Percentiles rank a stretch among this genome's conserved stretches.
phyloP scores from a whole-genome alignment of 305 asterid genomes.

The Fraxinus floribunda region DNA sequence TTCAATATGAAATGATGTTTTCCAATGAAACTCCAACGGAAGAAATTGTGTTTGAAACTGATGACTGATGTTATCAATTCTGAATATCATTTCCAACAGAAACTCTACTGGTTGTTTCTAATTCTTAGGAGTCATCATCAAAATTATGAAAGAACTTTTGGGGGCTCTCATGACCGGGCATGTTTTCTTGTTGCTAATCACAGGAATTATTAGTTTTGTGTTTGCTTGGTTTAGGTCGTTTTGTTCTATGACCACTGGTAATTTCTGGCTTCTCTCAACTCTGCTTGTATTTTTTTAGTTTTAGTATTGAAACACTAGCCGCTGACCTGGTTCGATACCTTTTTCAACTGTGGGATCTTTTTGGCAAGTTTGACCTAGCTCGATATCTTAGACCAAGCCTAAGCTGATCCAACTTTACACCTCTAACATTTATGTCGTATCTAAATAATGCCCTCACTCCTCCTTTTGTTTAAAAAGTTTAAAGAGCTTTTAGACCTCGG shows the following conservation, averaged over 20 bases:
- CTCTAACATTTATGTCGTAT: background rate
- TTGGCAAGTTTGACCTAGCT: background rate
- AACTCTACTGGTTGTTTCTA: background rate
- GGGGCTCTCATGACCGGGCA: background rate
- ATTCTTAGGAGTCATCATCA: background rate
- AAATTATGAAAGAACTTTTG: background rate
- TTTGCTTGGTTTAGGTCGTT: background rate
- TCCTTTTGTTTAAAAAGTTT: too few relatives aligned
- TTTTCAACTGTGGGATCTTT: too few relatives aligned
- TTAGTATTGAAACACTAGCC: background rate
- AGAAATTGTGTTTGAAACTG: too few relatives aligned
- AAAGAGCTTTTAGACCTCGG: background rate
- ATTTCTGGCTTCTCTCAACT: background rate
- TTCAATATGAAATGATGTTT: too few relatives aligned
- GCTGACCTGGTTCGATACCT: background rate
- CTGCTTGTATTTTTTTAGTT: background rate
- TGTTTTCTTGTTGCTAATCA: background rate
- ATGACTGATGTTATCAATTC: too few relatives aligned
- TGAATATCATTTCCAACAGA: too few relatives aligned
- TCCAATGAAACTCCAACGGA: too few relatives aligned
- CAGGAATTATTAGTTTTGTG: background rate
- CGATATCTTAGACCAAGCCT: background rate
- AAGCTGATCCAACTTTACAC: background rate
- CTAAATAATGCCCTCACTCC: background rate
- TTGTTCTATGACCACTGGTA: background rate